phyloP scores from a whole-genome alignment of 768 basidiomycete species.

The Trametes cinnabarina region DNA sequence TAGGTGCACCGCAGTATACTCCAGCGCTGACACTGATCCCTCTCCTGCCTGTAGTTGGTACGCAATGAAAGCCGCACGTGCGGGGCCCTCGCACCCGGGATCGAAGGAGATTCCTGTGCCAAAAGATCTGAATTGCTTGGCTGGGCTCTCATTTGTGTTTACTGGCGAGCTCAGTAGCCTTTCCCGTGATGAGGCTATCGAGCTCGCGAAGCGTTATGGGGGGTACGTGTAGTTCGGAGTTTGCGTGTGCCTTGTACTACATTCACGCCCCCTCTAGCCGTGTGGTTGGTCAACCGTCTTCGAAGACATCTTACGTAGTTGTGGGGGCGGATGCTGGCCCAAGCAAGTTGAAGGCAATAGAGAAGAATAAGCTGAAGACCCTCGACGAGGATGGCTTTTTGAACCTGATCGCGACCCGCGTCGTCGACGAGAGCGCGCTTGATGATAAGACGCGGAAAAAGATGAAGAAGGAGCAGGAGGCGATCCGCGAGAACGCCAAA shows the following conservation, averaged over 20 bases:
- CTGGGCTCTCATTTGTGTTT: slow-evolving; percentile 90
- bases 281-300: slow-evolving; percentile 83
- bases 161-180: slow-evolving; percentile 90
- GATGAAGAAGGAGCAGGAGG: slow-evolving; percentile 74
- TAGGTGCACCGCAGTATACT: slow-evolving; percentile 7
- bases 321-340: slow-evolving; percentile 87
- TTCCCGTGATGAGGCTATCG: slow-evolving; percentile 81
- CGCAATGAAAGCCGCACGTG: slow-evolving; percentile 57
- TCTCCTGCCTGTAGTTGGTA: slow-evolving; percentile 39
- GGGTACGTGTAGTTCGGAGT: slow-evolving; percentile 54
- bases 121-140: slow-evolving; percentile 79
- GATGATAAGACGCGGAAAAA: slow-evolving; percentile 84
- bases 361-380: slow-evolving; percentile 73
- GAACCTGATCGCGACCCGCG: slow-evolving; percentile 71
- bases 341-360: slow-evolving; percentile 81
- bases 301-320: slow-evolving; percentile 86
- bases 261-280: slow-evolving; percentile 49
- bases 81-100: slow-evolving; percentile 56
- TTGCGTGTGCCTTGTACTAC: neutral
- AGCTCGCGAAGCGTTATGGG: slow-evolving; percentile 90
- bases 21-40: neutral
- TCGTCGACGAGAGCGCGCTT: slow-evolving; percentile 29
- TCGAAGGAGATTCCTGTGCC: slow-evolving; percentile 61
- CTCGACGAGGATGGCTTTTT: slow-evolving; percentile 88
- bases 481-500: slow-evolving; percentile 68